Evolutionary conservation across 441 rosid genomes (phyloP).

Genomic region (Breynia disticha): DNA sequence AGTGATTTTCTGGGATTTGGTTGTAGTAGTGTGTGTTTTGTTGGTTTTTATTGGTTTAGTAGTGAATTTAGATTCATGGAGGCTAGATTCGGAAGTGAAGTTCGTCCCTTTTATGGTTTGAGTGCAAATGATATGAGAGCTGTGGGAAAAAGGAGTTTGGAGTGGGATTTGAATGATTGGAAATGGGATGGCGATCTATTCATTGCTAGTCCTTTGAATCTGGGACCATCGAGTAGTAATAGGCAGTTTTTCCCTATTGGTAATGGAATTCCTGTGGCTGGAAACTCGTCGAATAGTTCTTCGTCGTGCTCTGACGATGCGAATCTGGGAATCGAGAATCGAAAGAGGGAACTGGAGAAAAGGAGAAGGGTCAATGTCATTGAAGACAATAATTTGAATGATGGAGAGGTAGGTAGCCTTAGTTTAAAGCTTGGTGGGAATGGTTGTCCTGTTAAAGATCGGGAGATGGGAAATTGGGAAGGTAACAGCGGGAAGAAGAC

Average conservation of each 20-base stretch:
- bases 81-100: slow-evolving; percentile 59
- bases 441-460: slow-evolving; percentile 32
- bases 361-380: slow-evolving; percentile 59
- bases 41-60: slow-evolving; percentile 9
- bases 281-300: slow-evolving; percentile 65
- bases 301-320: slow-evolving; percentile 82
- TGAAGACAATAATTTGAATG: slow-evolving; percentile 39
- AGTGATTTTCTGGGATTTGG: slow-evolving; percentile 7
- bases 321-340: slow-evolving; percentile 34
- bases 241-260: slow-evolving; percentile 55
- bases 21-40: slow-evolving; percentile 10
- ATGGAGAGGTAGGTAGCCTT: slow-evolving; percentile 39
- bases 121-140: slow-evolving; percentile 34
- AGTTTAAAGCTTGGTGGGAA: slow-evolving; percentile 64
- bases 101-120: slow-evolving; percentile 42
- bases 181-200: slow-evolving; percentile 98
- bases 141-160: slow-evolving; percentile 54
- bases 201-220: slow-evolving; percentile 57
- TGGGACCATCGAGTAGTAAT: slow-evolving; percentile 26
- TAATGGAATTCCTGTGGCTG: slow-evolving; percentile 23
- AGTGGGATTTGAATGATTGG: slow-evolving; percentile 96
- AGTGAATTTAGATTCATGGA: slow-evolving; percentile 42
- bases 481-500: slow-evolving; percentile 60
- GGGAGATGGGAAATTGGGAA: slow-evolving; percentile 40
- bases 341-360: slow-evolving; percentile 60